Base-by-base conservation (phyloP, 768 basidiomycete species). In the Pisolithus tinctorius region DNA sequence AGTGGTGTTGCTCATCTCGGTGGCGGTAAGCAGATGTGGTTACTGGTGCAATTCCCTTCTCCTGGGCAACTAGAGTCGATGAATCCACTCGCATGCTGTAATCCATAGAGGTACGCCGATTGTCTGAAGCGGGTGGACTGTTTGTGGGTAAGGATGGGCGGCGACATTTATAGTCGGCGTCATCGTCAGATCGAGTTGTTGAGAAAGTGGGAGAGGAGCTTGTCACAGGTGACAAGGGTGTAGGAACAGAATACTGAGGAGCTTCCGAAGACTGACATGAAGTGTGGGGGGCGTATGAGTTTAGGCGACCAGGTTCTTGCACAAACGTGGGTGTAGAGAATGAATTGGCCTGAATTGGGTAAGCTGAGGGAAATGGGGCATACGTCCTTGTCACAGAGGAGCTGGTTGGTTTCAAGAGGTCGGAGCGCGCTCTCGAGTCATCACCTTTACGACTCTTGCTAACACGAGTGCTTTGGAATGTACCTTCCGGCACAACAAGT, bases 401-500 rank as follows among this genome's bases (percentile, higher is more conserved):
- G 23, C 31, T 49, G 17, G 68, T 56, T 23, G 65, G 49, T 43
- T 61, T 67, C 27, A 70, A 53, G 41, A 71, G 63, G 43, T 71
- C 67, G 11, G 58, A 40, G 25, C 67, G 69, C 8, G 57, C 6
- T 39, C 68, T 62, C 9, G 58, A 16, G 44, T 79, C 72, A 39
- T 81, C 76, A 1, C 64, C 60, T 58, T 75, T 78, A 49, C 63
- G 62, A 55, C 66, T 74, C 61, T 82, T 83, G 56, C 68, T 72
- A 17, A 80, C 69, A 48, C 81, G 74, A n/a, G 82, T 83, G 62
- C 82, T 86, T 60, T 78, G 80, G 68, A 87, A 88, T 47, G 80
- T 65, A 11, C 80, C 83, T 0, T 82, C 75, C 2, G 88, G 85
- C 0, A 88, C 80, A n/a, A 70, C 65, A 45, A 88, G 71, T 49